Evolutionary conservation across 2,329 filamentous ascomycete genomes (phyloP).

Genomic region (Talaromyces sp.): DNA sequence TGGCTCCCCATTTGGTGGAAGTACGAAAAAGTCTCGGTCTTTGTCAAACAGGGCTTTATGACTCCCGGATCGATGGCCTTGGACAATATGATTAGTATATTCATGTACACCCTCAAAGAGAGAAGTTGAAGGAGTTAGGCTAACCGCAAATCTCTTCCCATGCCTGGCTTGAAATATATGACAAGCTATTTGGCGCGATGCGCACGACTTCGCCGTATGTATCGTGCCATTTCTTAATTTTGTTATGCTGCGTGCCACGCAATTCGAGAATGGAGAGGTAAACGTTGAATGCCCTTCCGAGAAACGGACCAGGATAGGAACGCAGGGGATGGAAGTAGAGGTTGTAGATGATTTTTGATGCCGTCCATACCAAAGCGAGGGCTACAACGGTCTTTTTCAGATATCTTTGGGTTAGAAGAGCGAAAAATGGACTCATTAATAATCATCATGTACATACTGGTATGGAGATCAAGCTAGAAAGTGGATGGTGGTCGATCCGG

Average conservation of each 20-base stretch:
- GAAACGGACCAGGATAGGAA: constrained; percentile 11
- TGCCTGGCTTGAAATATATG: constrained; percentile 37
- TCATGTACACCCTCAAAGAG: too few species aligned
- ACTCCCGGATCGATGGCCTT: constrained; percentile 10
- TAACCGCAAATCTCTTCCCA: constrained; percentile 44
- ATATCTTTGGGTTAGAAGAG: not conserved
- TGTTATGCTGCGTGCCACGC: constrained; percentile 24
- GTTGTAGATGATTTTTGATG: constrained; percentile 3
- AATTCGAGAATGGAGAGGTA: constrained; percentile 5
- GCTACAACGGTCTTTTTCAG: not conserved
- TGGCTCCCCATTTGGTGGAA: not conserved
- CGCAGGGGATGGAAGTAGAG: constrained; percentile 14
- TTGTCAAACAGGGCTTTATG: constrained; percentile 19
- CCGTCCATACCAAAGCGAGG: not conserved
- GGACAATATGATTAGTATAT: constrained; percentile 1
- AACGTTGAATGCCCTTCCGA: not conserved
- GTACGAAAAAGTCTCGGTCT: constrained; percentile 28
- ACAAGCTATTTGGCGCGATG: constrained; percentile 41
- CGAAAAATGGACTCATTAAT: not conserved
- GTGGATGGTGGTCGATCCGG: not conserved
- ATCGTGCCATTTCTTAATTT: constrained; percentile 29
- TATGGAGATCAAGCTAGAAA: not conserved
- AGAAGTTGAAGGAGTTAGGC: not conserved
- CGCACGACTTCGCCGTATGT: constrained; percentile 38
- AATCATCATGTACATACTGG: not conserved